Evolutionary conservation across 345 rosid species (phyloP).

Genomic region (Cardamine resedifolia): DNA sequence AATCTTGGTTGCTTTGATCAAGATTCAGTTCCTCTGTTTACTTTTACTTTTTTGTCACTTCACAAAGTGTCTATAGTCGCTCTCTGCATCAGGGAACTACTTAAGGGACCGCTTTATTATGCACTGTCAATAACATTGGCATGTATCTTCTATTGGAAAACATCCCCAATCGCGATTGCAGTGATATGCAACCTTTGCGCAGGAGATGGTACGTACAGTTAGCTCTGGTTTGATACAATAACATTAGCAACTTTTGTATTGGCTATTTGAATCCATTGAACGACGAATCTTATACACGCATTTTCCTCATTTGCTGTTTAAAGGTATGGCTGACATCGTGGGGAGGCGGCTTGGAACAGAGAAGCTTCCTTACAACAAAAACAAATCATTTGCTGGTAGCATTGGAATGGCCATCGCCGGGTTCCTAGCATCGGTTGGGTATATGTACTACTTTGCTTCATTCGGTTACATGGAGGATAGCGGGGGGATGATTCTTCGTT

Average conservation of each 20-base stretch:
- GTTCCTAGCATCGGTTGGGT: conserved; percentile 68
- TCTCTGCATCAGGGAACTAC: conserved; percentile 77
- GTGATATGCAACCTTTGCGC: conserved; percentile 93
- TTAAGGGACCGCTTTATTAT: conserved; percentile 86
- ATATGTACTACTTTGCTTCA: conserved; percentile 65
- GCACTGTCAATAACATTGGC: conserved; percentile 60
- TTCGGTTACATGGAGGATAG: conserved; percentile 59
- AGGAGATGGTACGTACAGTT: conserved; percentile 76
- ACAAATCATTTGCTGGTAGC: conserved; percentile 84
- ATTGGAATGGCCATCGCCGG: conserved; percentile 75
- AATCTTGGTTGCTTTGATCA: conserved; percentile 4
- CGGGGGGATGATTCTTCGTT: conserved; percentile 56
- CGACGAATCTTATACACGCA: not conserved
- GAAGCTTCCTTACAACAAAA: conserved; percentile 77
- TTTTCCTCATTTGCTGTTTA: conserved; percentile 7
- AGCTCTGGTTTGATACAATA: conserved; percentile 3
- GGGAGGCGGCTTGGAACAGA: conserved; percentile 70
- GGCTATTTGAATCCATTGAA: not conserved
- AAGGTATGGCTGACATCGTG: conserved; percentile 86
- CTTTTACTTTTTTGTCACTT: conserved; percentile 13
- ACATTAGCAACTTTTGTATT: not conserved
- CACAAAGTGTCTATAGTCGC: conserved; percentile 25
- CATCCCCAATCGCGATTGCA: conserved; percentile 74
- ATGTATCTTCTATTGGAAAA: conserved; percentile 67
- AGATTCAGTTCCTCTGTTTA: conserved; percentile 3